phyloP scores from a whole-genome alignment of 2,329 filamentous ascomycete genomes.

The Didymosphaeria variabile region DNA sequence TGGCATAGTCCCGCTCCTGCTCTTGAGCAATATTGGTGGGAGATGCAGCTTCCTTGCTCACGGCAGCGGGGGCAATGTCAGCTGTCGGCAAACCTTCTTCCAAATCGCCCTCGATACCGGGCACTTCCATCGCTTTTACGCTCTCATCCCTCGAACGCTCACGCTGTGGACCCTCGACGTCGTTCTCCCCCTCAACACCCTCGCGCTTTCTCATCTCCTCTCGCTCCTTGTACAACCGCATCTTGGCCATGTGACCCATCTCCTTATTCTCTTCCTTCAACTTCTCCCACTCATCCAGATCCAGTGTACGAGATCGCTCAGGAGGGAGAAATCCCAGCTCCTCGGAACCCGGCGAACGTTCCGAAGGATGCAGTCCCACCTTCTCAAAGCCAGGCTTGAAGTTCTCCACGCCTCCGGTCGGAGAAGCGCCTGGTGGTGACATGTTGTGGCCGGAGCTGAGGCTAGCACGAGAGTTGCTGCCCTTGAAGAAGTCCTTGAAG shows the following conservation, averaged over 20 bases:
- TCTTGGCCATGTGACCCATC: background rate
- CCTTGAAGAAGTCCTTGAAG: slow-evolving; percentile 15
- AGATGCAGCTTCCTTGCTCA: background rate
- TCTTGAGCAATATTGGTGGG: background rate
- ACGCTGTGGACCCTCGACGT: background rate
- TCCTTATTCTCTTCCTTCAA: slow-evolving; percentile 4
- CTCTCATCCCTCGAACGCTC: no score
- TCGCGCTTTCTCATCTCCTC: background rate
- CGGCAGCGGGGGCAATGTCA: background rate
- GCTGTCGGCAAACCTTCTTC: background rate
- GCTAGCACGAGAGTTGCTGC: slow-evolving; percentile 11
- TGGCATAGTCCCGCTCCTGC: background rate
- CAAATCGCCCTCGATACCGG: background rate
- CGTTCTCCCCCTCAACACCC: background rate
- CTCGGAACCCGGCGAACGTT: slow-evolving; percentile 5
- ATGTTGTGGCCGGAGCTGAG: background rate
- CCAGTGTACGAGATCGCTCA: background rate
- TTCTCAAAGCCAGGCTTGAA: slow-evolving; percentile 8
- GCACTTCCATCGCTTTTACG: background rate
- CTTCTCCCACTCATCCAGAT: slow-evolving; percentile 2
- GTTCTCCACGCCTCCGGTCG: background rate
- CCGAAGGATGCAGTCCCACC: slow-evolving; percentile 9
- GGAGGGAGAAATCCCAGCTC: background rate
- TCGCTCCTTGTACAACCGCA: slow-evolving; percentile 1
- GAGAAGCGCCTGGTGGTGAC: background rate